Base-by-base conservation (phyloP, 2,329 filamentous ascomycete species). In the Calycina herbarum region DNA sequence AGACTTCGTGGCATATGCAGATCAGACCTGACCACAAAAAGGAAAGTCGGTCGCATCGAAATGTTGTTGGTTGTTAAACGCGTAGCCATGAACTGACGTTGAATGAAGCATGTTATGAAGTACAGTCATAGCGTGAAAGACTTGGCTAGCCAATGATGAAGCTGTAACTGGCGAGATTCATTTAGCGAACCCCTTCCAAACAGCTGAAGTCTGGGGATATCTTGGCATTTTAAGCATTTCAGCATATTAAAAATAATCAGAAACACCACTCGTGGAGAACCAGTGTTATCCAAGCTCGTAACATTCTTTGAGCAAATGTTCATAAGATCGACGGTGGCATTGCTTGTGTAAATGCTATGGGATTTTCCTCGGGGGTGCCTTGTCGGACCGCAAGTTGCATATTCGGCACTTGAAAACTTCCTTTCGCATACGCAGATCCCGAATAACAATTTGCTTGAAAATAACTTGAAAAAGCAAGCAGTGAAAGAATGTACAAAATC, bases 171-270 rank as follows among this genome's bases (percentile, higher is more conserved):
- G n/a, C 57, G 54, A 61, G 33, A 38, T 61, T 24, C 20, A 13
- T 51, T 51, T 24, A 51, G 48, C 59, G 61, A 48, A 20, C 51
- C 56, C 62, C 20, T 27, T 42, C 40, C 45, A 58, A 64, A 68
- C 67, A 31, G 15, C 5, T 7, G 13, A 15, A 33, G 67, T 67
- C 54, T 68, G 63, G 66, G 62, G 56, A 57, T 62, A 15, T 62
- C 48, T 58, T 64, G 64, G 67, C 63, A 56, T 24, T 62, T 67
- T 65, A 68, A 68, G 66, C 66, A 62, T 67, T 35, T 35, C 63
- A 4, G 54, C 4, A 35, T 57, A 29, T 64, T 65, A 66, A 66
- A 63, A 65, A 65, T 65, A 13, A 61, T 58, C 31, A 27, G 31
- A 56, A 66, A 61, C 38, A 13, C 20, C 24, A 40, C 24, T 24